Evolutionary conservation across 2,329 filamentous ascomycete species (phyloP), one percentile per base, ranked within the genome.

Genomic region (Apiospora rasikravindrae): DNA sequence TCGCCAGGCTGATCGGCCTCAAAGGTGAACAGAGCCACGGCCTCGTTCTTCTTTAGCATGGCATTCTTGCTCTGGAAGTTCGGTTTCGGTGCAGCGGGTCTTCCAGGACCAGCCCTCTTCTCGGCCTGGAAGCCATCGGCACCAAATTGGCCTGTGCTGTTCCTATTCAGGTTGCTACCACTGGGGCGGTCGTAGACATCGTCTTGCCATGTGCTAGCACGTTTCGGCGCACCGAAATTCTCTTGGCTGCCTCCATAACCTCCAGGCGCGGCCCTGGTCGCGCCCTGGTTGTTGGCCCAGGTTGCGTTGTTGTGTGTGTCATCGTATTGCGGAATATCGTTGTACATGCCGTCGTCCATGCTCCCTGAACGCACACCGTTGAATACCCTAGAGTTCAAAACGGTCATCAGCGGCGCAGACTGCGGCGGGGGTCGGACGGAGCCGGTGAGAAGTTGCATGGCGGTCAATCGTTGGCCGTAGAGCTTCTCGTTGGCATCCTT

Each of bases 401-500:
- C 89, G 75, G 88, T 88, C 89, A 97, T 93, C 69, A 99, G 89
- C 16, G 96, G 93, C 64, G 93, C 93, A 2, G 96, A 94, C 72
- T 94, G 92, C 0, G 93, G 90, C 1, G 96, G 96, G 0, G 95
- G 90, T 57, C 91, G 88, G 51, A 98, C 89, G 45, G 88, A 87
- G 45, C 96, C 96, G 71, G 89, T 90, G 49, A 99, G 89, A 64
- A 99, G 89, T 81, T 98, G 93, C 74, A 88, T 86, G 19, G 96
- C 96, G 11, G 94, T 95, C 82, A 94, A 89, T 73, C 93, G 90
- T 72, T 92, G 90, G 74, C 94, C 94, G 82, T 99, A 99, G 73
- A 99, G 89, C 84, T 97, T 98, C 84, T 98, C 93, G 81, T 99
- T 99, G 77, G 96, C 96, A 83, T 99, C 96, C 84, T 95, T 93